Evolutionary conservation across 306 rosid species (phyloP).

Genomic region (Bauhinia variegata): DNA sequence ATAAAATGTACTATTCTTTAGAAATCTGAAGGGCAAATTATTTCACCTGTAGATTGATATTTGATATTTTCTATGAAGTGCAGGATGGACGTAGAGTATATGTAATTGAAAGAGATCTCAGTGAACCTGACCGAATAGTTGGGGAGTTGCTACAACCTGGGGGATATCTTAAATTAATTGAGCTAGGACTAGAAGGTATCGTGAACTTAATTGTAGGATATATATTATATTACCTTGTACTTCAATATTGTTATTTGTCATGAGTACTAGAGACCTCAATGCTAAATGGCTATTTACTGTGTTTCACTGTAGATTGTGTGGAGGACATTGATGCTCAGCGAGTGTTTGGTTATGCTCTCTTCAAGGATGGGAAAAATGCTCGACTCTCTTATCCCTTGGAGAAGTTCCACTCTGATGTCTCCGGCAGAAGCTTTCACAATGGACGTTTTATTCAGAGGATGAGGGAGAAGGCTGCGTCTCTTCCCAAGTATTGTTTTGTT

Average conservation of each 20-base stretch:
- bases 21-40: background rate
- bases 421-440: constrained; percentile 97
- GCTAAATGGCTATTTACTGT: constrained; percentile 23
- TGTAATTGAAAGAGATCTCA: constrained; percentile 85
- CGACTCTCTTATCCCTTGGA: constrained; percentile 85
- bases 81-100: constrained; percentile 89
- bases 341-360: constrained; percentile 89
- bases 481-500: constrained; percentile 66
- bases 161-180: constrained; percentile 87
- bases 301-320: constrained; percentile 72
- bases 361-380: constrained; percentile 88
- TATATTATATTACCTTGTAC: background rate
- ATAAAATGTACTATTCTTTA: background rate
- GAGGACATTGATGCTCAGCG: constrained; percentile 83
- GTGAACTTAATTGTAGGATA: background rate
- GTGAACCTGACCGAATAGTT: constrained; percentile 87
- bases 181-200: constrained; percentile 89
- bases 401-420: constrained; percentile 76
- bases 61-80: constrained; percentile 26
- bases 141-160: constrained; percentile 96
- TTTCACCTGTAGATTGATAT: constrained; percentile 27
- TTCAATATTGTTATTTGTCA: constrained; percentile 9
- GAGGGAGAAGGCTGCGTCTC: constrained; percentile 83
- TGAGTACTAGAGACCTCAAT: constrained; percentile 11
- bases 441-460: constrained; percentile 96